phyloP scores from a whole-genome alignment of 805 yeast genomes.

The Metschnikowia gelsemii region DNA sequence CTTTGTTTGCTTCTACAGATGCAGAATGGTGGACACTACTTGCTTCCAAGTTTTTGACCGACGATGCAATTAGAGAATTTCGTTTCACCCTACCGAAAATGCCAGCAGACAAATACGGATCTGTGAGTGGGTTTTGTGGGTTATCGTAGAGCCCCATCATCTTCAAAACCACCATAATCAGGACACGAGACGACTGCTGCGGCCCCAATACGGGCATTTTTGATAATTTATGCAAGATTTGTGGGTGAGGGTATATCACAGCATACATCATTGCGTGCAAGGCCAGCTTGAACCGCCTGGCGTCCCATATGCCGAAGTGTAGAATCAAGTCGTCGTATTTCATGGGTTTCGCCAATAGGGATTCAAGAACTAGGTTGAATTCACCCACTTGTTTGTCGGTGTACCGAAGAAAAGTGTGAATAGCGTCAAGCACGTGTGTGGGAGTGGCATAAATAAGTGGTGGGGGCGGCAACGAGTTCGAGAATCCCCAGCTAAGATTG shows the following conservation, averaged over 20 bases:
- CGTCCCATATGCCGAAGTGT: slow-evolving; percentile 35
- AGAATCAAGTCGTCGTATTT: slow-evolving; percentile 27
- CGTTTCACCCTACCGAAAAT: slow-evolving; percentile 23
- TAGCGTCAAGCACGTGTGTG: slow-evolving; percentile 13
- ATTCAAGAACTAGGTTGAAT: slow-evolving; percentile 6
- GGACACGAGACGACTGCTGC: slow-evolving; percentile 9
- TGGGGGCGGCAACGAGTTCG: slow-evolving; percentile 28
- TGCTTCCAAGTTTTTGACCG: slow-evolving; percentile 21
- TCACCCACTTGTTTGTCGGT: slow-evolving; percentile 9
- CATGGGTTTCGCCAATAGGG: not conserved
- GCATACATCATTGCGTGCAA: slow-evolving; percentile 32
- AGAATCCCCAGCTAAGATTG: slow-evolving; percentile 25
- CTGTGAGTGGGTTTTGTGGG: slow-evolving; percentile 24
- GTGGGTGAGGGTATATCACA: slow-evolving; percentile 35
- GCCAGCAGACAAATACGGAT: slow-evolving; percentile 30
- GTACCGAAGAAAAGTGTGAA: slow-evolving; percentile 16
- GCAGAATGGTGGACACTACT: slow-evolving; percentile 6
- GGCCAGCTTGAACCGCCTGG: slow-evolving; percentile 23
- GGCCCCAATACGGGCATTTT: slow-evolving; percentile 6
- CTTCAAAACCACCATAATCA: slow-evolving; percentile 18
- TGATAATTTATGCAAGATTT: slow-evolving; percentile 14
- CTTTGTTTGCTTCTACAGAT: not conserved
- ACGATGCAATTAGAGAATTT: slow-evolving; percentile 21
- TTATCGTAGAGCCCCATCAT: slow-evolving; percentile 27
- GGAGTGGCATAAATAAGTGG: slow-evolving; percentile 30